A percentile compares a stretch with the other conserved stretches of the same genome.
Evolutionary conservation across 2,329 filamentous ascomycete species (phyloP).

Genomic region (Harringtonia aguacate): DNA sequence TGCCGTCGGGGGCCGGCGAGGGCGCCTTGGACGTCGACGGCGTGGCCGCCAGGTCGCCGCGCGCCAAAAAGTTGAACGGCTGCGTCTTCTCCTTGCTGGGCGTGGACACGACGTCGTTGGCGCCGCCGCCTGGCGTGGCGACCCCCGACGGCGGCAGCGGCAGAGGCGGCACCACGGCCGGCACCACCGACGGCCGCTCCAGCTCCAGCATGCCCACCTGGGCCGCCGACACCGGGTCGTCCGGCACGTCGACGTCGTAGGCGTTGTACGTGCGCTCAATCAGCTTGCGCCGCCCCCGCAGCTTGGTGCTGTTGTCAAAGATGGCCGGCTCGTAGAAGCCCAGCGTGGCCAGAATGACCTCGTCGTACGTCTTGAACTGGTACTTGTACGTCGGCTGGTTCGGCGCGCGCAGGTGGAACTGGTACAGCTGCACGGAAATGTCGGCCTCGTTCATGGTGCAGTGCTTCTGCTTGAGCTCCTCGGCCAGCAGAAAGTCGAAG

Average conservation of each 20-base stretch:
- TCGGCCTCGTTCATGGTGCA: conserved; percentile 86
- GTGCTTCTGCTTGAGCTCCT: conserved; percentile 89
- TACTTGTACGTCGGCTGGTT: conserved; percentile 89
- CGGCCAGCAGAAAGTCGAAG: conserved; percentile 86
- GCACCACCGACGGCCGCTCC: conserved; percentile 47
- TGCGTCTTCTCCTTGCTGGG: conserved; percentile 54
- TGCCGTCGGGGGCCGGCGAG: conserved; percentile 74
- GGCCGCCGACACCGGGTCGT: conserved; percentile 79
- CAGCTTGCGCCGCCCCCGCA: conserved; percentile 67
- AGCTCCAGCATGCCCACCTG: conserved; percentile 58
- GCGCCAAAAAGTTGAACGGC: conserved; percentile 58
- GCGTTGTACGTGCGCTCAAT: conserved; percentile 85
- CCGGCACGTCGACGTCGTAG: conserved; percentile 77
- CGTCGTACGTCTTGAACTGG: conserved; percentile 93
- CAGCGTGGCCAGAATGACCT: conserved; percentile 88
- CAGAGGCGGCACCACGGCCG: conserved; percentile 25
- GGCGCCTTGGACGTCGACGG: conserved; percentile 79
- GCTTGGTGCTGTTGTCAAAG: conserved; percentile 74
- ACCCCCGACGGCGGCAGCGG: conserved; percentile 21
- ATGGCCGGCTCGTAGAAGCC: conserved; percentile 85
- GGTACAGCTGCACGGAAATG: conserved; percentile 76
- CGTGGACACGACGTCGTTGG: conserved; percentile 39
- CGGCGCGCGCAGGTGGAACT: conserved; percentile 82
- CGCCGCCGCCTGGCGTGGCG: not conserved
- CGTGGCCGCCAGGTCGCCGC: conserved; percentile 56